These are phyloP conservation scores for Megacollybia marginata DNA, from an alignment of 768 basidiomycete species.

Conservation along the genomic window DNA sequence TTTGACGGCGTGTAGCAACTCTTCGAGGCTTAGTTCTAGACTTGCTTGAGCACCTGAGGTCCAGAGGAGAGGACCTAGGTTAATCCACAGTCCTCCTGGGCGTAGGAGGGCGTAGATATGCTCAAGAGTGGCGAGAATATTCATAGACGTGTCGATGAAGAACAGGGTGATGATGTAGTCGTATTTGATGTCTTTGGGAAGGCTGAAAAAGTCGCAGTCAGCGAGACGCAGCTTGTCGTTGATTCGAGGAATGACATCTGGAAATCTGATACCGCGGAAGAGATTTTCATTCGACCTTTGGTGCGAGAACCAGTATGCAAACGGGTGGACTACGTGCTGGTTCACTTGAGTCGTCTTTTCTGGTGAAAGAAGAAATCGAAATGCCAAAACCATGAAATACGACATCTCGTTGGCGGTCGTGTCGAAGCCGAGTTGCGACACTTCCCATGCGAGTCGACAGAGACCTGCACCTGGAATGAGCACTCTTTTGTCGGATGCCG, in stretches of 20 bases:
- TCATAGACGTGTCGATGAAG: conserved; percentile 59
- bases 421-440: conserved; percentile 50
- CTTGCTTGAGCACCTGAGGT: conserved; percentile 46
- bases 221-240: conserved; percentile 33
- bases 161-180: conserved; percentile 59
- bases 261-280: conserved; percentile 49
- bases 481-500: conserved; percentile 29
- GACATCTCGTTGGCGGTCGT: conserved; percentile 61
- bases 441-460: conserved; percentile 62
- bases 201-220: conserved; percentile 52
- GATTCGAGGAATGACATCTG: conserved; percentile 52
- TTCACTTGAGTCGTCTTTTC: conserved; percentile 29
- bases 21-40: conserved; percentile 57
- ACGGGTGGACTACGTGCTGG: conserved; percentile 53
- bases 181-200: conserved; percentile 22
- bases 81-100: conserved; percentile 65
- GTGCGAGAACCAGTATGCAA: conserved; percentile 66
- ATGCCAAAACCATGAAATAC: conserved; percentile 55
- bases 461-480: conserved; percentile 62
- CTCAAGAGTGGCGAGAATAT: conserved; percentile 44
- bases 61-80: conserved; percentile 64
- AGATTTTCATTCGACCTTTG: conserved; percentile 41
- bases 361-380: conserved; percentile 49
- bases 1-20: conserved; percentile 43
- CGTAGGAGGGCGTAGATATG: conserved; percentile 50